These are phyloP conservation scores for Colletotrichum sansevieriae DNA, from an alignment of 2,329 filamentous ascomycete genomes.

Conservation along the genomic window DNA sequence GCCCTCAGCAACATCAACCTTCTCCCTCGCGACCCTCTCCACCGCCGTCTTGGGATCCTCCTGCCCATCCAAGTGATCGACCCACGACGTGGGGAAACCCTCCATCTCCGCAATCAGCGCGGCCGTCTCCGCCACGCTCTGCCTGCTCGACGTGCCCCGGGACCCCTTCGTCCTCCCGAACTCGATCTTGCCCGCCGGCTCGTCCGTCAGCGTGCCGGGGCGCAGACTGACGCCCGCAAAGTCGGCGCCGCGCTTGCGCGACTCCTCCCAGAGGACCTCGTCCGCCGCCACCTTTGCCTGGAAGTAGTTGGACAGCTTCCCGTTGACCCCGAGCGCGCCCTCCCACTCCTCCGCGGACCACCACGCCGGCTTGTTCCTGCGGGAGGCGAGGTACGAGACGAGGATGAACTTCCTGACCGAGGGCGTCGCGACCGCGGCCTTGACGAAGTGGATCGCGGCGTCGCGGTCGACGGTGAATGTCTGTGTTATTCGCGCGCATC, in stretches of 20 bases:
- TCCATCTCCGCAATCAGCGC: conserved; percentile 66
- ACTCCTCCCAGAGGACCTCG: conserved; percentile 65
- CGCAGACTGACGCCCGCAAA: conserved; percentile 67
- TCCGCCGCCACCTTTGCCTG: conserved; percentile 72
- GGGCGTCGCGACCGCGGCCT: conserved; percentile 67
- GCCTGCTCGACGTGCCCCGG: conserved; percentile 62
- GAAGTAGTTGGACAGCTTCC: conserved; percentile 66
- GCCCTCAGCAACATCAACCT: conserved; percentile 66
- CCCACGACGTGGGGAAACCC: conserved; percentile 62
- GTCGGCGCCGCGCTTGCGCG: conserved; percentile 53
- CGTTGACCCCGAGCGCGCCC: conserved; percentile 59
- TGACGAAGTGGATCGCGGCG: conserved; percentile 73
- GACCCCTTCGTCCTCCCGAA: conserved; percentile 60
- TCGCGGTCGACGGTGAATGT: conserved; percentile 73
- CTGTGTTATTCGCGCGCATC: conserved; percentile 53
- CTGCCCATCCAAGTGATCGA: conserved; percentile 68
- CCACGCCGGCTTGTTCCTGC: conserved; percentile 66
- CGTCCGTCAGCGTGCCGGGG: conserved; percentile 63
- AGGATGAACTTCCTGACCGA: conserved; percentile 73
- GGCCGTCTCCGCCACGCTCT: conserved; percentile 70
- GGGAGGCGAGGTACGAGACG: conserved; percentile 71
- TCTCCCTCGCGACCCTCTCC: conserved; percentile 60
- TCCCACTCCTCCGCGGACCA: conserved; percentile 66
- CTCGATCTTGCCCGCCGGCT: conserved; percentile 61
- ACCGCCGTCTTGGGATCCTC: conserved; percentile 63